Percentiles rank a stretch among this genome's conserved stretches.
Evolutionary conservation across 1,284 basidiomycete species (phyloP).

Genomic region (Naganishia sp.): DNA sequence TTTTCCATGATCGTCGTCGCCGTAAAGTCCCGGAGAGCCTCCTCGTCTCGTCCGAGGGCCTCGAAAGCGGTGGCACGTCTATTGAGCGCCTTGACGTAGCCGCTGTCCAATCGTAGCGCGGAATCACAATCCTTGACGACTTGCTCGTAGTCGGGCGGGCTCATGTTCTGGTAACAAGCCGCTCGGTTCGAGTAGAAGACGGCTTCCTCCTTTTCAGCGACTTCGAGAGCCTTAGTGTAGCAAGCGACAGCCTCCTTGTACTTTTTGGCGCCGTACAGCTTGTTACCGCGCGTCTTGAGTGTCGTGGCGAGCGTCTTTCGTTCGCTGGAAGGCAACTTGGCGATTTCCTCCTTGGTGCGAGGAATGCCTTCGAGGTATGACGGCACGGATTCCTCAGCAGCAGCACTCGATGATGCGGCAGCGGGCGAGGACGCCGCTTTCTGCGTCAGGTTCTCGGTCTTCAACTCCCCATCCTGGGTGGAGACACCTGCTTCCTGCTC

Average conservation of each 20-base stretch:
- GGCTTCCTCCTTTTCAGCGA: constrained; percentile 80
- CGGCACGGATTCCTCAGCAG: constrained; percentile 1
- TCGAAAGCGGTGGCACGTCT: constrained; percentile 85
- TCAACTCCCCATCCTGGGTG: constrained; percentile 10
- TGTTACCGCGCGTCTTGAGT: constrained; percentile 88
- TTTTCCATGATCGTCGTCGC: constrained; percentile 91
- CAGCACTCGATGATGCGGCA: constrained; percentile 5
- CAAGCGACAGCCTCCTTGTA: constrained; percentile 75
- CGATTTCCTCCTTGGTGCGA: constrained; percentile 34
- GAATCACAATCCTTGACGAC: constrained; percentile 90
- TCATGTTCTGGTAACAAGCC: constrained; percentile 88
- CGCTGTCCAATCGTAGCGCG: constrained; percentile 79
- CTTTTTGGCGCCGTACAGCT: constrained; percentile 77
- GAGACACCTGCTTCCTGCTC: constrained; percentile 24
- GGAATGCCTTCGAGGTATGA: constrained; percentile 26
- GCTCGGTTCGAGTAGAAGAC: constrained; percentile 98
- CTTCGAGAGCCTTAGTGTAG: constrained; percentile 89
- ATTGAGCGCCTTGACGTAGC: constrained; percentile 94
- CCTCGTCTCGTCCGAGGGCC: constrained; percentile 70
- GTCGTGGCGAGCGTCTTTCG: constrained; percentile 71
- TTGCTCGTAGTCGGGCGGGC: constrained; percentile 75
- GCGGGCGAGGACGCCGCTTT: not conserved
- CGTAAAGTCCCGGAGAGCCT: constrained; percentile 87
- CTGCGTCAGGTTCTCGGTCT: constrained; percentile 4
- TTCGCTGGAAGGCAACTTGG: constrained; percentile 59